Evolutionary conservation across 2,329 filamentous ascomycete genomes (phyloP), one percentile per base, ranked within the genome.

Genomic region (Fusarium nelsonii): DNA sequence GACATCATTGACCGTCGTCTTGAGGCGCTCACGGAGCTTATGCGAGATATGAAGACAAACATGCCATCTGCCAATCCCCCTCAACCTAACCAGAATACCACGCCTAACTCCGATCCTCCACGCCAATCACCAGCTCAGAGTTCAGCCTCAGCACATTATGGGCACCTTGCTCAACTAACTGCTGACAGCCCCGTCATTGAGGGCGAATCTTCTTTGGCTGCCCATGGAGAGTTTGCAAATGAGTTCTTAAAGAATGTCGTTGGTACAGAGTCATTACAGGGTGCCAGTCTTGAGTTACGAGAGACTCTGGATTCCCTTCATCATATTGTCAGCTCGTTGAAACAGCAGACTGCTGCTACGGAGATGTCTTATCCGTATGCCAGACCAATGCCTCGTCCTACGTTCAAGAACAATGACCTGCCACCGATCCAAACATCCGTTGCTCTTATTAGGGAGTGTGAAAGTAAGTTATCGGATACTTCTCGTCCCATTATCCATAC

Each of bases 141-240:
- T 2, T 59, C 69, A 3, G 43, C 48, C 10, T 69, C 73, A 20
- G 69, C 71, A 2, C 68, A 67, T 3, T 73, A 63, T 36, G 66
- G 69, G 2, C 59, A 71, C 20, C 58, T 66, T 20, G 49, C 69
- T 16, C 68, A 70, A 20, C 23, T 66, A 8, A 60, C 68, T 44
- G 58, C 72, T 20, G 74, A 75, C 7, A 77, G 73, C n/a, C 73
- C 75, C 7, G 74, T 79, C 4, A 73, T 84, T 10, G 82, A 84
- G 45, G 82, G 82, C 9, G 80, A 81, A 61, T 83, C 81, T 4
- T 84, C 82, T 2, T 65, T 84, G 26, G 78, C 82, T 8, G 83
- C 82, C 3, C 82, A 84, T 57, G 81, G 82, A 2, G 79, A 78
- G 14, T 84, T 84, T 64, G 83, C 83, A 34, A 82, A 80, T 23